Conservation (phyloP, 208 protist genomes). For the Novymonas esmeraldas region DNA sequence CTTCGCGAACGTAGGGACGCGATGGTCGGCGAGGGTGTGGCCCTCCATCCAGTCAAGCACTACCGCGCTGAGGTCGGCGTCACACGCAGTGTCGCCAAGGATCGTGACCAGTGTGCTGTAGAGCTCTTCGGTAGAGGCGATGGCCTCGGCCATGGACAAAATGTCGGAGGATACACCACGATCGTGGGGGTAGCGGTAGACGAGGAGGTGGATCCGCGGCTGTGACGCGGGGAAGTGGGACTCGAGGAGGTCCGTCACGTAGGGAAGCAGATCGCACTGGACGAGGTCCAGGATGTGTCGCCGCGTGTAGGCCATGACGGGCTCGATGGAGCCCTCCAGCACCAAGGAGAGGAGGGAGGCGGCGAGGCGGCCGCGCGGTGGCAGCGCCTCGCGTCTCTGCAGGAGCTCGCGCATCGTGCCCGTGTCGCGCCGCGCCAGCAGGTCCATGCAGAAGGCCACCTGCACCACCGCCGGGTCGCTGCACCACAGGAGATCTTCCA, state of each 20-base stretch:
- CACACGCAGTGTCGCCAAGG: constrained; percentile 38
- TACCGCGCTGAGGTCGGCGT: constrained; percentile 34
- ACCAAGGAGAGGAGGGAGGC: constrained; percentile 43
- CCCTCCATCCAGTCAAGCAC: constrained; percentile 75
- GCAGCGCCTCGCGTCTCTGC: constrained; percentile 32
- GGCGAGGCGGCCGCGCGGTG: constrained; percentile 44
- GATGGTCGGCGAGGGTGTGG: constrained; percentile 61
- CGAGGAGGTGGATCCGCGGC: constrained; percentile 43
- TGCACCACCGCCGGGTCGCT: constrained; percentile 36
- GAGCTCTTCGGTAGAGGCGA: constrained; percentile 28
- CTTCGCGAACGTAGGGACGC: constrained; percentile 57
- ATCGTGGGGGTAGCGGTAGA: constrained; percentile 53
- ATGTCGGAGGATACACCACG: constrained; percentile 28
- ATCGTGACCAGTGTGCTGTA: constrained; percentile 36
- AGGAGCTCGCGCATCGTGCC: constrained; percentile 36
- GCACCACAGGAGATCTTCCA: constrained; percentile 50
- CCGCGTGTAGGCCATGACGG: constrained; percentile 44
- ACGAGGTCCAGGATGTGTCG: constrained; percentile 50
- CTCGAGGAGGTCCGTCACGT: constrained; percentile 52
- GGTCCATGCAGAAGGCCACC: constrained; percentile 47
- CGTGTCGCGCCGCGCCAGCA: constrained; percentile 28
- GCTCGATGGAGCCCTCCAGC: constrained; percentile 21
- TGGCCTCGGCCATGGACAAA: constrained; percentile 31
- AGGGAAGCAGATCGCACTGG: constrained; percentile 37
- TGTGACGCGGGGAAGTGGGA: constrained; percentile 39